A percentile compares a stretch with the other conserved stretches of the same genome.
phyloP scores from a whole-genome alignment of 352 stramenopile genomes.

The Phytophthora tubulina region DNA sequence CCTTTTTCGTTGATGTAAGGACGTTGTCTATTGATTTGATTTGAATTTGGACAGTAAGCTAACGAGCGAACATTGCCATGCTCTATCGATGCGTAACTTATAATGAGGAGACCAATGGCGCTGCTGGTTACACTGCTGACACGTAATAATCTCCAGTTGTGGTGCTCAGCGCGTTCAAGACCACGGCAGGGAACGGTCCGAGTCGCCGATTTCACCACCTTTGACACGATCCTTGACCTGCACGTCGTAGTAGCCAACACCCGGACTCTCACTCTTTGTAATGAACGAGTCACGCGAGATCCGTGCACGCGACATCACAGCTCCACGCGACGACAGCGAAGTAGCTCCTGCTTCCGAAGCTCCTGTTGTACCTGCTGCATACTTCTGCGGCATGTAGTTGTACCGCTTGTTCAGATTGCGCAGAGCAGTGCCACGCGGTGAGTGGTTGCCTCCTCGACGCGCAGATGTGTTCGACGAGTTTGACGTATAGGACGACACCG shows the following conservation, averaged over 20 bases:
- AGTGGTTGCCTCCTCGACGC: slow-evolving; percentile 32
- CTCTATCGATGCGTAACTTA: slow-evolving; percentile 32
- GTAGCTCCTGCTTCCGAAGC: slow-evolving; percentile 50
- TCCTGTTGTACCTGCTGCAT: slow-evolving; percentile 47
- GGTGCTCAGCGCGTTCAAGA: slow-evolving; percentile 36
- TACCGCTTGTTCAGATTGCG: slow-evolving; percentile 72
- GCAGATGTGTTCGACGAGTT: slow-evolving; percentile 54
- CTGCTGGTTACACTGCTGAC: slow-evolving; percentile 26
- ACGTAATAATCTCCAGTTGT: slow-evolving; percentile 13
- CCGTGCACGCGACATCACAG: slow-evolving; percentile 71
- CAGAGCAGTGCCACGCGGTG: slow-evolving; percentile 52
- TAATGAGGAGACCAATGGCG: slow-evolving; percentile 10
- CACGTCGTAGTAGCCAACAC: slow-evolving; percentile 84
- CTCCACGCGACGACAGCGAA: slow-evolving; percentile 74
- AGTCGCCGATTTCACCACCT: slow-evolving; percentile 82
- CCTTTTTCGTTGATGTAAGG: neutral
- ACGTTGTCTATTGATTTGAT: slow-evolving; percentile 33
- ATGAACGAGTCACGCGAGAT: slow-evolving; percentile 78
- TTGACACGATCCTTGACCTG: slow-evolving; percentile 71
- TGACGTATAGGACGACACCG: slow-evolving; percentile 68
- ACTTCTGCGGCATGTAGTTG: slow-evolving; percentile 76
- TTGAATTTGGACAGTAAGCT: slow-evolving; percentile 24
- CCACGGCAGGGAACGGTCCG: slow-evolving; percentile 71
- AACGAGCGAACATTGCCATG: slow-evolving; percentile 14
- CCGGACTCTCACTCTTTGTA: slow-evolving; percentile 72